Conservation (phyloP, 495 filamentous ascomycete genomes). For the Astrocystis sublimbata region DNA sequence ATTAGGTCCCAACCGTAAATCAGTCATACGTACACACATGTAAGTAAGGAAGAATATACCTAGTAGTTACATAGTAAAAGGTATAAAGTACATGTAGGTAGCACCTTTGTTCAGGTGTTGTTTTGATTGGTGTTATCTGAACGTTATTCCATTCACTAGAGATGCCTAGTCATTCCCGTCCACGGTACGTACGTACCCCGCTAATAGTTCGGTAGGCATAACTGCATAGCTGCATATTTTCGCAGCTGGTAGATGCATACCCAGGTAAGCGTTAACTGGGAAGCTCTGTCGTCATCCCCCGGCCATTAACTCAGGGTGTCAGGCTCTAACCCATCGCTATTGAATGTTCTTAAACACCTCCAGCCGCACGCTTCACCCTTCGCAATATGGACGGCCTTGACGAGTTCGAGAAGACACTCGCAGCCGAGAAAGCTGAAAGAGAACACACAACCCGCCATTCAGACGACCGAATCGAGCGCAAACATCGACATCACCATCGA, state of each 20-base stretch:
- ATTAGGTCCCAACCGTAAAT: too few species aligned
- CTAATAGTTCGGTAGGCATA: too few species aligned
- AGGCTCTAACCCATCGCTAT: too few species aligned
- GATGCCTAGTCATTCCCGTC: too few species aligned
- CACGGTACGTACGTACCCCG: too few species aligned
- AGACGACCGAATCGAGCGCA: conserved; percentile 41
- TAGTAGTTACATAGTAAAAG: not conserved
- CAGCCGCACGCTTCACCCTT: too few species aligned
- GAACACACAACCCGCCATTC: conserved; percentile 38
- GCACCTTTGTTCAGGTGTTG: not conserved
- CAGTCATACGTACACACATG: not conserved
- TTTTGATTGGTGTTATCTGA: not conserved
- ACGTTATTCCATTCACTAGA: not conserved
- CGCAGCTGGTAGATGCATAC: not conserved
- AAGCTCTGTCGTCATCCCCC: conserved; percentile 7
- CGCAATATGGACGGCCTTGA: conserved; percentile 52
- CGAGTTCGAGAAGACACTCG: conserved; percentile 56
- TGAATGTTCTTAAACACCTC: too few species aligned
- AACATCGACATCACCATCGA: conserved; percentile 49
- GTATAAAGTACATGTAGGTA: not conserved
- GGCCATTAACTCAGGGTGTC: too few species aligned
- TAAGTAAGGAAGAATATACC: not conserved
- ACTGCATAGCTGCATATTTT: too few species aligned
- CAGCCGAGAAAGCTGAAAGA: conserved; percentile 52
- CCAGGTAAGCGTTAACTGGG: not conserved